Base-by-base conservation (phyloP, 1,284 basidiomycete genomes). In the Malassezia vespertilionis region DNA sequence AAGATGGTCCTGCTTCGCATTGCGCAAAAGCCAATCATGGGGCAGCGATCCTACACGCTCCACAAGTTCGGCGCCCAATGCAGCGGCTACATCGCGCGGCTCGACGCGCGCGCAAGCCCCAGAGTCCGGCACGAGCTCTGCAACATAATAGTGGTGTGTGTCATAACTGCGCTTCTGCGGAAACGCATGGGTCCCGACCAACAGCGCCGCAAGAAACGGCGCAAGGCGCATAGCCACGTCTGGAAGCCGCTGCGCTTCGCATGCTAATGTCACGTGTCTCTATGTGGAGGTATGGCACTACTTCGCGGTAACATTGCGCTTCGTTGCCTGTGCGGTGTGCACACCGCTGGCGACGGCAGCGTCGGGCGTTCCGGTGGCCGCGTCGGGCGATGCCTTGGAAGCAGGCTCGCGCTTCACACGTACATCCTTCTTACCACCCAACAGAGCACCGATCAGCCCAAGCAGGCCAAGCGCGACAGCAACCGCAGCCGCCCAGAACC, bases 131-230 rank as follows among this genome's bases (percentile, higher is more conserved):
- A 78, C 73, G 66, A 86, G 79, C 69, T 88, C 82, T 21, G 91
- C 71, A 52, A 87, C 83, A 74, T 90, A 91, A 75, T 99, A 97
- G 60, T 83, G 77, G 72, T 96, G 84, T 7, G 83, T 82, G 57
- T 77, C 72, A 71, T 96, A 90, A 2, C 59, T 56, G 15, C 72
- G 59, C 52, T 61, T 64, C 24, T 42, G 33, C 18, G 46, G 46
- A 9, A 10, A 26, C 7, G 37, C 28, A 15, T n/a, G 14, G 5
- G 4, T 11, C 7, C 26, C 26, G 14, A 14, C 27, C 8, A 28
- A 28, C 27, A 28, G 14, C 7, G 27, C 27, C 27, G 27, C 27
- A 28, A n/a, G n/a, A n/a, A n/a, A n/a, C n/a, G n/a, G n/a, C n/a
- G n/a, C n/a, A n/a, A n/a, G n/a, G n/a, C n/a, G n/a, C n/a, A n/a